phyloP scores from a whole-genome alignment of 108 stramenopile genomes.

The Nitzschia sp. region DNA sequence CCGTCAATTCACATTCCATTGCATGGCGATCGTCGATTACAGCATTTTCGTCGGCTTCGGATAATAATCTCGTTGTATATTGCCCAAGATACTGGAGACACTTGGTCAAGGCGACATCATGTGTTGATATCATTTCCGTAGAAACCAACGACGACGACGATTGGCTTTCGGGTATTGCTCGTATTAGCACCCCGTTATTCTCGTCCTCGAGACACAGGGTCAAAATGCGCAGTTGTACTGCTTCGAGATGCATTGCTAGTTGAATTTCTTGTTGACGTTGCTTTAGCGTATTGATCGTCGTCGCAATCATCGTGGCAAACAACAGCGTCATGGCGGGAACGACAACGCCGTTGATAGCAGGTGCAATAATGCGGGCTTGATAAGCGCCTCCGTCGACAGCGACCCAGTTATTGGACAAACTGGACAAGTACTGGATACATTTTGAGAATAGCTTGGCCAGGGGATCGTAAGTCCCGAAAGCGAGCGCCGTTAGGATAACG shows the following conservation, averaged over 20 bases:
- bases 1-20: conserved; percentile 69
- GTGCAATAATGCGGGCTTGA: conserved; percentile 57
- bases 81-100: conserved; percentile 55
- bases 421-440: neutral
- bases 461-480: conserved; percentile 8
- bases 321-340: conserved; percentile 37
- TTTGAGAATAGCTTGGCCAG: neutral
- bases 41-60: conserved; percentile 26
- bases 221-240: conserved; percentile 32
- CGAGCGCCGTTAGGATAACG: conserved; percentile 1
- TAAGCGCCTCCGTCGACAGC: conserved; percentile 77
- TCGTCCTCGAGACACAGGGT: neutral
- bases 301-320: conserved; percentile 42
- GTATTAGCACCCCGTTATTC: neutral
- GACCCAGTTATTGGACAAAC: conserved; percentile 45
- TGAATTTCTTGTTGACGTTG: conserved; percentile 55
- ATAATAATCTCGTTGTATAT: conserved; percentile 57
- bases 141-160: neutral
- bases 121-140: neutral
- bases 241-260: conserved; percentile 61
- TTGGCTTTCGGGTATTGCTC: neutral
- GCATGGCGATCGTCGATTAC: neutral
- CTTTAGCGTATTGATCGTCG: conserved; percentile 30
- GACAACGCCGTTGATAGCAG: conserved; percentile 42
- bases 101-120: conserved; percentile 4